Base-by-base conservation (phyloP, 805 yeast genomes). In the Komagataella kurtzmanii region DNA sequence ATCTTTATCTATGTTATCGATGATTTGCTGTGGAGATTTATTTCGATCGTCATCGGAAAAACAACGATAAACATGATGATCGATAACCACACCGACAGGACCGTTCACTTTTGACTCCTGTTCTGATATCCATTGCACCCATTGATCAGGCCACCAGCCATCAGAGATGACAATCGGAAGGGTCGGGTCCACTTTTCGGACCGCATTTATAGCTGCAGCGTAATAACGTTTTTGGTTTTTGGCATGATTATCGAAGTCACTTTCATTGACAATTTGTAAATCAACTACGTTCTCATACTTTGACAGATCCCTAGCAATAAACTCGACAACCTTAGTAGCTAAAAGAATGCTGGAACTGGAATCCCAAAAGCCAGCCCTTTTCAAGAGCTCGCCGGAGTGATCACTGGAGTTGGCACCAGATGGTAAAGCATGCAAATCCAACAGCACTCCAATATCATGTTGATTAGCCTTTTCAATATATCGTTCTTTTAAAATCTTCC, bases 341-440 rank as follows among this genome's bases (percentile, higher is more conserved):
- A 71, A 59, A 7, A 68, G 60, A 54, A 75, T 74, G 49, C 72
- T 59, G 24, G 71, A 59, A 43, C 65, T 58, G 47, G 69, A 63
- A 45, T 57, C 59, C 90, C 95, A 88, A 58, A 88, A 83, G 8
- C 73, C 85, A 1, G 91, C 80, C 46, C 69, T 61, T 2, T 74
- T 75, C 48, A 81, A 69, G 50, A 67, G 52, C 50, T 80, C 82
- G 7, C 98, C 98, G 58, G 91, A 81, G 64, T 90, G 97, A 49
- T 83, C 87, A 36, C 82, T 85, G 1, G 80, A 76, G 61, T 93
- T 91, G 21, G 97, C 97, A 44, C 97, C 97, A 12, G 88, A 88
- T 3, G 97, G 97, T 7, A 91, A 65, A 0, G 85, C 97, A 66
- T 93, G 98, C 46, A 91, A 59, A 65, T 91, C 98, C 14, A 91